These are phyloP conservation scores for Trametes versicolor DNA, from an alignment of 1,284 basidiomycete species.

Conservation along the genomic window DNA sequence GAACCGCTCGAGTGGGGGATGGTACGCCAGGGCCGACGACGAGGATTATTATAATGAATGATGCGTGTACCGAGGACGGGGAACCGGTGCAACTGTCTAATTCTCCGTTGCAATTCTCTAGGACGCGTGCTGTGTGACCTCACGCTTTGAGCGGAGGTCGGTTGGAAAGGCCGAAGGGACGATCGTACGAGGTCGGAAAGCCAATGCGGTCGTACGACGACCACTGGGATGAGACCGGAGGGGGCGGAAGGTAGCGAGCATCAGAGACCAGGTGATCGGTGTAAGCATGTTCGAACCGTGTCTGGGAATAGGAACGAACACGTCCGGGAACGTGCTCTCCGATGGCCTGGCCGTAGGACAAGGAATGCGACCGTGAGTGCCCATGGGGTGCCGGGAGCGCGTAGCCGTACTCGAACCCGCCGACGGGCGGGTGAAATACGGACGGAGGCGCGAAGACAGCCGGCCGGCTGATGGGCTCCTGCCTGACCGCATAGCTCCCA, in stretches of 20 bases:
- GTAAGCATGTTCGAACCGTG: constrained; percentile 60
- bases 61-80: constrained; percentile 34
- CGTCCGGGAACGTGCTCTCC: constrained; percentile 56
- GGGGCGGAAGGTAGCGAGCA: constrained; percentile 49
- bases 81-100: constrained; percentile 41
- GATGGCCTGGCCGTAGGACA: constrained; percentile 62
- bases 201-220: constrained; percentile 33
- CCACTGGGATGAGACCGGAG: constrained; percentile 36
- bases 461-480: constrained; percentile 34
- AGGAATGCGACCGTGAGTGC: constrained; percentile 65
- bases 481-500: constrained; percentile 32
- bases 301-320: constrained; percentile 68
- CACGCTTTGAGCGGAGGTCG: constrained; percentile 44
- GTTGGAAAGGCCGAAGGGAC: constrained; percentile 38
- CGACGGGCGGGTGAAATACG: constrained; percentile 43
- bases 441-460: constrained; percentile 39
- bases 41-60: constrained; percentile 43
- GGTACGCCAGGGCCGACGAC: constrained; percentile 41
- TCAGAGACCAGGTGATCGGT: constrained; percentile 55
- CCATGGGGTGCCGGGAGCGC: constrained; percentile 42
- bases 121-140: constrained; percentile 34
- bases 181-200: constrained; percentile 42
- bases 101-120: constrained; percentile 44
- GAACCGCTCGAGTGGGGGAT: constrained; percentile 40
- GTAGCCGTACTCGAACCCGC: constrained; percentile 52